Conservation (phyloP, 108 stramenopile species). For the Pseudonitzschia delicatissima region DNA sequence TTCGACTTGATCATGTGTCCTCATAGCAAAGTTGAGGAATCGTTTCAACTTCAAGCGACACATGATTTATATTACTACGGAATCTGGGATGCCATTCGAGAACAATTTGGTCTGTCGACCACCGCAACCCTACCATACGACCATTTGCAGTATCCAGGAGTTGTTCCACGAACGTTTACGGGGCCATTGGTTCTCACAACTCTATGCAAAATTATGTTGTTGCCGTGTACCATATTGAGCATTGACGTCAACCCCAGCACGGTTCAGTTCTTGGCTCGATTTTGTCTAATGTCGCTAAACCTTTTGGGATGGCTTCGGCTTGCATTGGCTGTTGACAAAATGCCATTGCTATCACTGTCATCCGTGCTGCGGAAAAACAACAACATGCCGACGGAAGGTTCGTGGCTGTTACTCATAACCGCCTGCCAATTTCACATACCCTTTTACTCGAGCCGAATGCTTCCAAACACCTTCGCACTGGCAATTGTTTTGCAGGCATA, state of each 20-base stretch:
- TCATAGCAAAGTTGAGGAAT: conserved; percentile 98
- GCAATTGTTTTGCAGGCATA: conserved; percentile 61
- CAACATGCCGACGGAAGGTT: conserved; percentile 13
- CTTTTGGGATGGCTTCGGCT: conserved; percentile 61
- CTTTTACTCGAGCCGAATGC: conserved; percentile 92
- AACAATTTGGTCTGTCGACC: neutral
- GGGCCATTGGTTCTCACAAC: conserved; percentile 62
- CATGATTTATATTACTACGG: conserved; percentile 88
- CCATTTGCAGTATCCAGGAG: conserved; percentile 70
- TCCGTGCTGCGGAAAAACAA: neutral
- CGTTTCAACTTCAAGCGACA: conserved; percentile 95
- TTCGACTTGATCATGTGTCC: conserved; percentile 71
- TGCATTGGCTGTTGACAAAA: conserved; percentile 39
- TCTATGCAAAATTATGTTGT: conserved; percentile 38
- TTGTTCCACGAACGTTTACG: conserved; percentile 80
- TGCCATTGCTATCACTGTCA: neutral
- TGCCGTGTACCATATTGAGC: conserved; percentile 35
- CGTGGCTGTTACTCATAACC: conserved; percentile 67
- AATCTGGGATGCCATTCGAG: conserved; percentile 39
- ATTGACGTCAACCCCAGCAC: conserved; percentile 48
- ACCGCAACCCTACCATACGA: conserved; percentile 50
- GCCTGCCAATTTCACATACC: conserved; percentile 93
- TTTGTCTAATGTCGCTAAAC: conserved; percentile 45
- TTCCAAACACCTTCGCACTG: conserved; percentile 96
- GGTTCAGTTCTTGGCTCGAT: conserved; percentile 65